Base-by-base conservation (phyloP, 192 early-diverging fungal genomes). In the Mortierella claussenii region DNA sequence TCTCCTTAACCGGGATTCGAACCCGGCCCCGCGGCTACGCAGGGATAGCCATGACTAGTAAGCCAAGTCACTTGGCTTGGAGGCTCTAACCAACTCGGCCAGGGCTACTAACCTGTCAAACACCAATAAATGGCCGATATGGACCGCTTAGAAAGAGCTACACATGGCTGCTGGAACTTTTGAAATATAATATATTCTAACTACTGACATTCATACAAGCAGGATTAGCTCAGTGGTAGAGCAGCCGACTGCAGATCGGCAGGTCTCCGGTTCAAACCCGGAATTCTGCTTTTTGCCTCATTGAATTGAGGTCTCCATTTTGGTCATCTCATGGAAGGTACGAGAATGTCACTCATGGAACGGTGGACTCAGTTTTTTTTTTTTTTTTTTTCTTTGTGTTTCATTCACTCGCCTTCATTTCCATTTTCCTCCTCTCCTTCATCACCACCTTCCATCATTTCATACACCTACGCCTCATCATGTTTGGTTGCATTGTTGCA, bases 401-500 rank as follows among this genome's bases (percentile, higher is more conserved):
- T 40, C 28, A 24, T 28, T 58, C 27, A 11, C 20, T 18, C 30
- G 20, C 37, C 4, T 24, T 7, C 36, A 30, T 9, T 15, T 6
- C 36, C 0, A 37, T 67, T 28, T 48, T 52, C 17, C 17, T 59
- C 2, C 34, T 40, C 21, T 13, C 15, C 34, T 45, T 26, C 18
- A 8, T 6, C 40, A 31, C 26, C 36, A 12, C 23, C 8, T 20
- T 24, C 24, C 30, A 15, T 43, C 31, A 17, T 15, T 21, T 7
- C 18, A 18, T 42, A 9, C 36, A 23, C 15, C n/a, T 20, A 58
- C 33, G n/a, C n/a, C 11, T 45, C 49, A 58, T 37, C 31, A 96
- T 96, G 96, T 96, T 96, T 85, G 96, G 96, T 5, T 94, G 92
- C 74, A 96, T 97, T 62, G 89, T 94, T 23, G 95, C 95, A 7